A percentile compares a stretch with the other conserved stretches of the same genome.
phyloP scores from a whole-genome alignment of 306 rosid species.

The Cucurbita argyrosperma region DNA sequence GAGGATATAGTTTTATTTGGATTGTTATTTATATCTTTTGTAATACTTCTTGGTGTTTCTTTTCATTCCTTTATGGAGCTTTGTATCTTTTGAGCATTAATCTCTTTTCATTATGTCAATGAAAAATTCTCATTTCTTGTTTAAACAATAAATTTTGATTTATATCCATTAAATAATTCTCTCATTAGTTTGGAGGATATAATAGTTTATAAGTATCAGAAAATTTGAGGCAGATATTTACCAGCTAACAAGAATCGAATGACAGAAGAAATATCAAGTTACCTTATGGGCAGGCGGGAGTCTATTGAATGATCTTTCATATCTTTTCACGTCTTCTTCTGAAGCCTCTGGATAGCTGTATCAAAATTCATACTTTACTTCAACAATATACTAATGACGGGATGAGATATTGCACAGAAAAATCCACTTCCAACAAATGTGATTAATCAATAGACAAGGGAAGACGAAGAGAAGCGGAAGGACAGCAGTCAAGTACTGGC shows the following conservation, averaged over 20 bases:
- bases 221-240: not conserved
- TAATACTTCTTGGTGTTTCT: not conserved
- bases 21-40: not conserved
- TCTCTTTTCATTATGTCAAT: not conserved
- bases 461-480: not conserved
- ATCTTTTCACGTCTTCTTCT: conserved; percentile 74
- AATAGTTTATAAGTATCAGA: not conserved
- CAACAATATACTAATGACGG: not conserved
- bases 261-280: conserved; percentile 1
- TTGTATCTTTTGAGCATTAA: not conserved
- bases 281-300: conserved; percentile 89
- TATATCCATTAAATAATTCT: not conserved
- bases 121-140: not conserved
- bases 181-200: not conserved
- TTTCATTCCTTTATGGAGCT: not conserved
- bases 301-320: conserved; percentile 60
- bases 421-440: not conserved
- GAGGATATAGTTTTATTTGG: not conserved
- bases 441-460: not conserved
- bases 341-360: conserved; percentile 88
- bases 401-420: not conserved
- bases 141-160: not conserved
- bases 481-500: not conserved
- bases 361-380: conserved; percentile 1
- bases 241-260: not conserved